Base-by-base conservation (phyloP, 768 basidiomycete genomes). In the Lentinula raphanica region DNA sequence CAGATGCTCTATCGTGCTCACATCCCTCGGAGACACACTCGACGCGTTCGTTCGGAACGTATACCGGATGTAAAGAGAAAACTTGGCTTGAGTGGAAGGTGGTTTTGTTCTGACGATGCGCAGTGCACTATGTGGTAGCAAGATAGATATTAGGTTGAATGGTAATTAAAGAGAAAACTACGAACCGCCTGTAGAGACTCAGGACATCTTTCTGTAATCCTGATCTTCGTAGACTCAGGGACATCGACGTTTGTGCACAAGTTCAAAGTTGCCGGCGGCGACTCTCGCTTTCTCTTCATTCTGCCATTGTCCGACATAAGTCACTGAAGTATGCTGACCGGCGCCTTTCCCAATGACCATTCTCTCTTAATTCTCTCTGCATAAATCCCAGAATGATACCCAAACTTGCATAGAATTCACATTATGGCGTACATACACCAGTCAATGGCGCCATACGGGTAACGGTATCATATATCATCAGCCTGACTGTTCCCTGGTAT, bases 91-190 rank as follows among this genome's bases (percentile, higher is more conserved):
- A 1, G 84, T 74, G 6, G 70, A 60, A 1, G 71, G 67, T 6
- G 91, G 88, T 71, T 93, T 93, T 17, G 80, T 77, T 54, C 74
- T 78, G 17, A 84, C 82, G 79, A 91, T 87, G 19, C 90, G 87
- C 39, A 93, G 79, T 28, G 89, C 90, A 32, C 91, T 93, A 55
- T n/a, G 42, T 44, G 23, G 42, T 12, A 35, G 55, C 36, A 5
- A 19, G 19, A 48, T 58, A 35, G 48, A 27, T 35, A 31, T 69
- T 76, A 71, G 56, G 78, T 78, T 29, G 79, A 44, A 9, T 12
- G 9, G 21, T 72, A 27, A 69, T 69, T 12, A 80, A 21, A 23
- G 17, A 38, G 25, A 32, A 4, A 36, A 17, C 21, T 25, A 59
- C 72, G 65, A 36, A 87, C 90, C 74, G 76, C 69, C 82, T 74